A percentile compares a stretch with the other conserved stretches of the same genome.
These are phyloP conservation scores for Ganoderma boninense DNA, from an alignment of 1,284 basidiomycete genomes.

Conservation along the genomic window DNA sequence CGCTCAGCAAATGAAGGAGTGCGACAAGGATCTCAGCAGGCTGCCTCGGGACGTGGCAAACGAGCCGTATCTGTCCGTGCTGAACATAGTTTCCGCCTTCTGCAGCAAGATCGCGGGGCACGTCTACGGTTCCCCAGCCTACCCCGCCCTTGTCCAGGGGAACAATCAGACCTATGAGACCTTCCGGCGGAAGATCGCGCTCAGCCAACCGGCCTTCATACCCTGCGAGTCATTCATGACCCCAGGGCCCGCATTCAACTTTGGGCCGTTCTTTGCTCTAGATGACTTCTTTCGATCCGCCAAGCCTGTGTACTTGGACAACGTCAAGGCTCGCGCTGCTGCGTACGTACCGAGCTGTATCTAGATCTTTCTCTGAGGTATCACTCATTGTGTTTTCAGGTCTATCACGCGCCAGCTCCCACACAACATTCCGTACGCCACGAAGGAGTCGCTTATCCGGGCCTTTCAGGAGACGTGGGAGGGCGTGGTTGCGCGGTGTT, in stretches of 20 bases:
- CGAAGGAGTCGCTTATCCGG: conserved; percentile 52
- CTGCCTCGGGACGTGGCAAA: conserved; percentile 51
- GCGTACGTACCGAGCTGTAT: background rate
- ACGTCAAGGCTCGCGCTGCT: background rate
- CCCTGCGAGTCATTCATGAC: conserved; percentile 21
- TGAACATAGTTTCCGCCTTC: conserved; percentile 54
- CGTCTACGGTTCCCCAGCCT: conserved; percentile 44
- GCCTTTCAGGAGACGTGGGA: conserved; percentile 51
- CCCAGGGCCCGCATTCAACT: background rate
- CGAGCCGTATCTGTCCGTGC: conserved; percentile 56
- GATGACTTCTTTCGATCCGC: background rate
- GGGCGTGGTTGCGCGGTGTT: conserved; percentile 46
- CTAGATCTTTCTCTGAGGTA: background rate
- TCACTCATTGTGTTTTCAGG: conserved; percentile 36
- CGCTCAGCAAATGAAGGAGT: conserved; percentile 47
- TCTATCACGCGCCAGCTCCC: conserved; percentile 59
- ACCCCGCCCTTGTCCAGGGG: conserved; percentile 23
- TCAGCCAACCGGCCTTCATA: conserved; percentile 50
- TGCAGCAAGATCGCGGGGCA: conserved; percentile 46
- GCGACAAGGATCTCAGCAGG: conserved; percentile 43
- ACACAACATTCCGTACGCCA: conserved; percentile 57
- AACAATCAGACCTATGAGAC: conserved; percentile 13
- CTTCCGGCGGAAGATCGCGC: conserved; percentile 17
- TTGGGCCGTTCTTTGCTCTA: background rate
- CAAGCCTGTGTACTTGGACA: background rate